Evolutionary conservation across 768 basidiomycete species (phyloP).

Genomic region (Tremella fuciformis): DNA sequence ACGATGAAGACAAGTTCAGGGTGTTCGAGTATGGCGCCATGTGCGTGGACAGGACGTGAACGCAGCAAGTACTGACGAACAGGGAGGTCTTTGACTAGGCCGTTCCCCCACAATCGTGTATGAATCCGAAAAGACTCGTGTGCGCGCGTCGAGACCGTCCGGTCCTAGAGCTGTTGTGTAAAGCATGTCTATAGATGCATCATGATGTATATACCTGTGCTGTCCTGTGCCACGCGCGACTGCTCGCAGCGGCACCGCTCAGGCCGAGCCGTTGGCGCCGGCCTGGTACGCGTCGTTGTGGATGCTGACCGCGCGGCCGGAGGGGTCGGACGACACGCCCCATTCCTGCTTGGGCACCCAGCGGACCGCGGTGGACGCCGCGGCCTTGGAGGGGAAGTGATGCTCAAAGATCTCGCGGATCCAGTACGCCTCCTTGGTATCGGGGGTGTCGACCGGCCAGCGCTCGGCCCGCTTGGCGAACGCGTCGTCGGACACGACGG

Average conservation of each 20-base stretch:
- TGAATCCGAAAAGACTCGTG: neutral
- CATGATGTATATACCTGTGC: conserved; percentile 5
- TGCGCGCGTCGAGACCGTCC: no score
- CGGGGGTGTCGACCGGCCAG: conserved; percentile 76
- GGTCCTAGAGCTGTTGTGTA: neutral
- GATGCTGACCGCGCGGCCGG: conserved; percentile 90
- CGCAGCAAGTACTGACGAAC: neutral
- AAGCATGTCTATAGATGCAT: conserved; percentile 1
- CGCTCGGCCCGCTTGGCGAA: conserved; percentile 70
- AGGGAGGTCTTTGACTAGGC: conserved; percentile 22
- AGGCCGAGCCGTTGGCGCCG: neutral
- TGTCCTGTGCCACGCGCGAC: no score
- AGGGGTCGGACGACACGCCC: conserved; percentile 93
- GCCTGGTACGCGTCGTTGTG: conserved; percentile 82
- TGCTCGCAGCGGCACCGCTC: neutral
- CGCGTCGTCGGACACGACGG: conserved; percentile 72
- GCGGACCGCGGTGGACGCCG: conserved; percentile 85
- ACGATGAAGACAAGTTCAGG: conserved; percentile 42
- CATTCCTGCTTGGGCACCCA: conserved; percentile 96
- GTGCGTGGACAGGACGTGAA: conserved; percentile 25
- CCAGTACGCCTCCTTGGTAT: conserved; percentile 94
- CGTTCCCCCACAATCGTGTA: neutral
- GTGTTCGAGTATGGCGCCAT: conserved; percentile 49
- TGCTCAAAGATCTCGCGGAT: conserved; percentile 90
- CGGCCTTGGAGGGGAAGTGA: conserved; percentile 77